Evolutionary conservation across 1,284 basidiomycete genomes (phyloP).

Genomic region (Tranzscheliella williamsii): DNA sequence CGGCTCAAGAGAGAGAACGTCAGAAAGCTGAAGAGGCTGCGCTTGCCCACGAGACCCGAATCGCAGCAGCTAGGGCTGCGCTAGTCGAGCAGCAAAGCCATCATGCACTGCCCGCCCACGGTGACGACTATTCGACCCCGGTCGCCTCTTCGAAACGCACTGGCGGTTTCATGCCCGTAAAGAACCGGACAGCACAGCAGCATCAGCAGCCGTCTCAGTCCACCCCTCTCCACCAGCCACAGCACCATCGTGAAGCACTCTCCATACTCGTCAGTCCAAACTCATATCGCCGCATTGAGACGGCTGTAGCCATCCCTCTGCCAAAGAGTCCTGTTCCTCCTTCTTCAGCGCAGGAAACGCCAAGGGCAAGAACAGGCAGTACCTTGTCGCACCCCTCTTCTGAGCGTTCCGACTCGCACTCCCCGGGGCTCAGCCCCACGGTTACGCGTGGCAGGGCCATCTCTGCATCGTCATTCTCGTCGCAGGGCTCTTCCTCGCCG

Average conservation of each 20-base stretch:
- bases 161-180: constrained; percentile 23
- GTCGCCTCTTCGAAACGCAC: constrained; percentile 12
- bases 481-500: constrained; percentile 23
- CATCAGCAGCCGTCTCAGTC: neutral
- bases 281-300: constrained; percentile 20
- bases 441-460: constrained; percentile 13
- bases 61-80: constrained; percentile 15
- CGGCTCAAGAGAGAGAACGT: constrained; percentile 36
- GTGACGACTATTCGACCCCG: constrained; percentile 18
- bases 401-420: constrained; percentile 11
- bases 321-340: constrained; percentile 25
- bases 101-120: neutral
- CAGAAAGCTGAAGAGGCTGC: constrained; percentile 37
- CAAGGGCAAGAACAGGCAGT: constrained; percentile 8
- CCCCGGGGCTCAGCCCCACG: constrained; percentile 15
- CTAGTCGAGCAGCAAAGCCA: constrained; percentile 13
- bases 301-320: constrained; percentile 20
- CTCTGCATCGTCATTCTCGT: constrained; percentile 29
- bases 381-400: constrained; percentile 5
- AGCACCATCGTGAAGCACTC: constrained; percentile 1
- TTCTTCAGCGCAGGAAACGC: neutral
- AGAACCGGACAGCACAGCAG: no score
- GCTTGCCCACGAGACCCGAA: constrained; percentile 27
- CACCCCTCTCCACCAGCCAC: neutral
- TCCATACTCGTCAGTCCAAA: constrained; percentile 22